Conservation (phyloP, 192 early-diverging fungal species). For the Haplosporangium gracile region DNA sequence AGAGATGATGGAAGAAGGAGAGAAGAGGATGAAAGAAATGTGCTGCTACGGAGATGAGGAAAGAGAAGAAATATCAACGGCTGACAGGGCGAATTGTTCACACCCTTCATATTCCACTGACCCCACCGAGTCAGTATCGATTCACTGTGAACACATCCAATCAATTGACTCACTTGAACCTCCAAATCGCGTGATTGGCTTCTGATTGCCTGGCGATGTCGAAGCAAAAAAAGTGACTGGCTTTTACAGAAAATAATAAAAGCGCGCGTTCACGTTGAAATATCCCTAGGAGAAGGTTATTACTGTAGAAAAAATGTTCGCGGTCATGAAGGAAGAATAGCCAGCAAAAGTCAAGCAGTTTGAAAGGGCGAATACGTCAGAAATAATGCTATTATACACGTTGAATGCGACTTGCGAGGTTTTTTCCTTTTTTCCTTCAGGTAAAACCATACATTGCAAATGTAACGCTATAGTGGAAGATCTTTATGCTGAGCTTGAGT, state of each 20-base stretch:
- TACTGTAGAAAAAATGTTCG: too few species aligned
- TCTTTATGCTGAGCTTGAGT: too few species aligned
- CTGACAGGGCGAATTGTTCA: background rate
- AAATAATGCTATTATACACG: too few species aligned
- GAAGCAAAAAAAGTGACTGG: background rate
- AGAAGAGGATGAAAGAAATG: background rate
- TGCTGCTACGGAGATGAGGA: background rate
- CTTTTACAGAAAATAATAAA: background rate
- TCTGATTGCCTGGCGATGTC: background rate
- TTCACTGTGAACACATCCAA: background rate
- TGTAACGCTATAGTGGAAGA: too few species aligned
- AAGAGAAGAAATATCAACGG: background rate
- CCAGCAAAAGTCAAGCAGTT: too few species aligned
- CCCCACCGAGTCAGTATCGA: background rate
- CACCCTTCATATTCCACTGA: too few species aligned
- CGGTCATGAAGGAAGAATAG: too few species aligned
- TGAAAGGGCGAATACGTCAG: too few species aligned
- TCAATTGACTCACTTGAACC: slow-evolving; percentile 24
- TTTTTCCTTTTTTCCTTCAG: too few species aligned
- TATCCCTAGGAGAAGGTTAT: too few species aligned
- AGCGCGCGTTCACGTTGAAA: background rate
- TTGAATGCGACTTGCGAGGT: too few species aligned
- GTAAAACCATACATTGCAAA: too few species aligned
- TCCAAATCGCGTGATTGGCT: slow-evolving; percentile 36
- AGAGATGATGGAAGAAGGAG: background rate